Evolutionary conservation across 345 rosid genomes (phyloP).

Genomic region (Acer saccharum): DNA sequence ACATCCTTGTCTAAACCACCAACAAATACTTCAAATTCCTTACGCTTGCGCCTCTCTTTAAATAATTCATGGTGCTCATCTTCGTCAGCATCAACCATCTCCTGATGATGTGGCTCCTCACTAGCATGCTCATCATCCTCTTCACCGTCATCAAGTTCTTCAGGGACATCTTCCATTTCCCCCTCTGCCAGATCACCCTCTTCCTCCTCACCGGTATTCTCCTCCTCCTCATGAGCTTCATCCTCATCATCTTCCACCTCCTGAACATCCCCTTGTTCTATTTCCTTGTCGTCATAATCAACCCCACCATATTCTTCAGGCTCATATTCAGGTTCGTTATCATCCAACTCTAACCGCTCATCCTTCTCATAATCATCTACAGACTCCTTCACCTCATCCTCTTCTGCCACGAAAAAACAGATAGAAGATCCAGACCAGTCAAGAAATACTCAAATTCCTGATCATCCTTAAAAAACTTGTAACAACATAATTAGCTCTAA

Average conservation of each 20-base stretch:
- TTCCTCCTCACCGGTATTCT: conserved; percentile 57
- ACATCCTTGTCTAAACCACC: conserved; percentile 93
- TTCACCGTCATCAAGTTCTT: conserved; percentile 57
- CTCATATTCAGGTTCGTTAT: conserved; percentile 75
- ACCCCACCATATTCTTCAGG: conserved; percentile 55
- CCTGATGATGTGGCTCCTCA: conserved; percentile 52
- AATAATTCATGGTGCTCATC: conserved; percentile 73
- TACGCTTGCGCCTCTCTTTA: conserved; percentile 88
- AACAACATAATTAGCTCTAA: background rate
- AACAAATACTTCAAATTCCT: conserved; percentile 96
- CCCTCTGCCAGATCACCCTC: conserved; percentile 65
- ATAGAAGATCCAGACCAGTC: conserved; percentile 50
- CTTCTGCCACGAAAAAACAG: conserved; percentile 68
- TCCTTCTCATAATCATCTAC: conserved; percentile 72
- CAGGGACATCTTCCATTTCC: conserved; percentile 61
- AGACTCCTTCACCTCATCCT: conserved; percentile 57
- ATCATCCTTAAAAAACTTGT: conserved; percentile 21
- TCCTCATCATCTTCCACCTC: conserved; percentile 56
- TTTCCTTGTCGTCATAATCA: conserved; percentile 82
- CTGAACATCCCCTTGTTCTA: conserved; percentile 57
- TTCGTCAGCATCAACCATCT: conserved; percentile 55
- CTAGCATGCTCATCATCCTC: conserved; percentile 56
- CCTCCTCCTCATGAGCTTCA: conserved; percentile 52
- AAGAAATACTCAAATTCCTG: conserved; percentile 33
- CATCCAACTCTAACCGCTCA: conserved; percentile 82